Evolutionary conservation across 306 rosid genomes (phyloP).

Genomic region (Ziziphus jujuba): DNA sequence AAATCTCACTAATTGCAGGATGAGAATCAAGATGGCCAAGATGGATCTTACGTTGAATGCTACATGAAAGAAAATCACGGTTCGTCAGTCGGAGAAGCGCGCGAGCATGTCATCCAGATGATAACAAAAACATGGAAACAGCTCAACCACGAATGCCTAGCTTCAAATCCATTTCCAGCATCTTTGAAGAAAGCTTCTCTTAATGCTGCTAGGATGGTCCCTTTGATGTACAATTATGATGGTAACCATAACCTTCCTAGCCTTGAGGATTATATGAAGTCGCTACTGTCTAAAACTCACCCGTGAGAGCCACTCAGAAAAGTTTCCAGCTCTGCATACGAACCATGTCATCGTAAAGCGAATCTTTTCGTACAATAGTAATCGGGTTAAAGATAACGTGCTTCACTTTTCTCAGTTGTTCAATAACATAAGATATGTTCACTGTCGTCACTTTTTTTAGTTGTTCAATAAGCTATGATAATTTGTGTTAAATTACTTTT

Average conservation of each 20-base stretch:
- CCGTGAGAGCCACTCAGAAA: too few relatives aligned
- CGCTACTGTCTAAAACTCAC: neutral
- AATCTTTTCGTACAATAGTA: too few relatives aligned
- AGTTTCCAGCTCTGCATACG: too few relatives aligned
- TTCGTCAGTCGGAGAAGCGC: conserved; percentile 23
- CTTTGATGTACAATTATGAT: conserved; percentile 44
- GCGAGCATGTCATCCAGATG: conserved; percentile 24
- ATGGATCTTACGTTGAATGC: conserved; percentile 55
- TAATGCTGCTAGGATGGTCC: conserved; percentile 54
- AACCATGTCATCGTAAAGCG: too few relatives aligned
- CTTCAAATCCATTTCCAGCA: conserved; percentile 34
- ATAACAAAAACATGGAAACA: conserved; percentile 54
- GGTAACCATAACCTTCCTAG: conserved; percentile 39
- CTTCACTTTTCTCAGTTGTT: too few relatives aligned
- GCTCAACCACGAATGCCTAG: conserved; percentile 38
- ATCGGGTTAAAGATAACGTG: too few relatives aligned
- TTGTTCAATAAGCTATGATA: too few relatives aligned
- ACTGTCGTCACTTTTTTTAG: too few relatives aligned
- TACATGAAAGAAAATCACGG: conserved; percentile 40
- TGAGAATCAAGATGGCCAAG: conserved; percentile 40
- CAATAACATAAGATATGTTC: too few relatives aligned
- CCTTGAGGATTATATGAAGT: conserved; percentile 38
- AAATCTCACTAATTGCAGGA: conserved; percentile 27
- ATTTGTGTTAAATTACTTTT: too few relatives aligned
- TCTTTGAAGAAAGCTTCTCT: conserved; percentile 42